A percentile compares a stretch with the other conserved stretches of the same genome.
phyloP scores from a whole-genome alignment of 768 basidiomycete species.

The Mycena chlorophos region DNA sequence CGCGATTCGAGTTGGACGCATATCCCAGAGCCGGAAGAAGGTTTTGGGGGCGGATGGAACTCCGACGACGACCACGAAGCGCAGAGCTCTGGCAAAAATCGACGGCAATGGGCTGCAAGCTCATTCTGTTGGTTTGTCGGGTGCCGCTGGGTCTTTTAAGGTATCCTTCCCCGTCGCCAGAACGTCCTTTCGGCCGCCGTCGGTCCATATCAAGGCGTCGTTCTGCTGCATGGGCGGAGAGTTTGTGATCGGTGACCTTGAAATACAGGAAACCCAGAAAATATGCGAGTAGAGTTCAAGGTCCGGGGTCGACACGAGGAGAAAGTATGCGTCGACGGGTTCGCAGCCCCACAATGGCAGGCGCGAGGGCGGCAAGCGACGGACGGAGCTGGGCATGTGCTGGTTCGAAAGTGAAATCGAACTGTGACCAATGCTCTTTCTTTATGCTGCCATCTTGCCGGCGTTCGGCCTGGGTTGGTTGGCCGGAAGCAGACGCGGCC shows the following conservation, averaged over 20 bases:
- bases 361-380: background rate
- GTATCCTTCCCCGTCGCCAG: constrained; percentile 16
- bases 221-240: constrained; percentile 6
- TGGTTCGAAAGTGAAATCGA: background rate
- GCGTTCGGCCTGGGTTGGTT: constrained; percentile 45
- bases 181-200: background rate
- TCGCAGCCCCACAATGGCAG: no score
- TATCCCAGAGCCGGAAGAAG: constrained; percentile 31
- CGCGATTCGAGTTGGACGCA: constrained; percentile 15
- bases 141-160: background rate
- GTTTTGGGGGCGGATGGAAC: constrained; percentile 36
- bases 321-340: background rate
- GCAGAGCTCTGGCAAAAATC: constrained; percentile 36
- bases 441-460: constrained; percentile 15
- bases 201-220: background rate
- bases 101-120: constrained; percentile 34
- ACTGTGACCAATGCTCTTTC: background rate
- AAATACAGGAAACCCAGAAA: background rate
- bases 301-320: background rate
- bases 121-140: constrained; percentile 19
- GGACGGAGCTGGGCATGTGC: background rate
- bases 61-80: constrained; percentile 41
- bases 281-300: background rate
- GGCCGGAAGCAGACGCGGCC: constrained; percentile 29
- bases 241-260: background rate